Evolutionary conservation across 805 yeast species (phyloP).

Genomic region (Lachancea kluyveri): DNA sequence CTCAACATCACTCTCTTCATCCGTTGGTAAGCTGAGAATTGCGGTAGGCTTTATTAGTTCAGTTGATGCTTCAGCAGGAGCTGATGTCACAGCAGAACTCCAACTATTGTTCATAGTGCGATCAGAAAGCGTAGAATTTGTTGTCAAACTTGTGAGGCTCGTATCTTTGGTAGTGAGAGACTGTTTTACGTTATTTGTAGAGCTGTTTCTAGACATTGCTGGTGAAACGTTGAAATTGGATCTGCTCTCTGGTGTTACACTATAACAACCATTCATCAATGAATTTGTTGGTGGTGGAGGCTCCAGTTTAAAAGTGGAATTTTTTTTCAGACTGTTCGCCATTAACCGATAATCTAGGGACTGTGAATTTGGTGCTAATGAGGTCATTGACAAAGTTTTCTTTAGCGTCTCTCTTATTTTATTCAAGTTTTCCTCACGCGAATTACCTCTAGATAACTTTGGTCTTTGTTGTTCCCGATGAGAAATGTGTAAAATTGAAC

Average conservation of each 20-base stretch:
- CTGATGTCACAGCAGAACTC: too few species aligned
- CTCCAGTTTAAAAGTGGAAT: slow-evolving; percentile 27
- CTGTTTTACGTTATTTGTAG: slow-evolving; percentile 7
- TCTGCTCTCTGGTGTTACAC: slow-evolving; percentile 27
- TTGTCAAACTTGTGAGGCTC: slow-evolving; percentile 2
- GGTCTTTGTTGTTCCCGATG: slow-evolving; percentile 1
- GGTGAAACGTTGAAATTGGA: slow-evolving; percentile 28
- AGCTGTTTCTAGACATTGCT: slow-evolving; percentile 18
- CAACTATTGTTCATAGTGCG: too few species aligned
- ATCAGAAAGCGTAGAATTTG: neutral
- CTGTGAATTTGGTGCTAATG: slow-evolving; percentile 1
- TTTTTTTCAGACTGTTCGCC: slow-evolving; percentile 5
- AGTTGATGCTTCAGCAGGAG: neutral
- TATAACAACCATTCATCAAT: slow-evolving; percentile 29
- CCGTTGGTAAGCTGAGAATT: neutral
- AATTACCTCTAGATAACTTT: slow-evolving; percentile 1
- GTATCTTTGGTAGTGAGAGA: neutral
- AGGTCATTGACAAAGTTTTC: slow-evolving; percentile 21
- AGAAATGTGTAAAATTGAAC: slow-evolving; percentile 1
- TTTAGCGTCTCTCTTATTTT: slow-evolving; percentile 21
- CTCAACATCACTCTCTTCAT: neutral
- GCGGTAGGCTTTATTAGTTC: neutral
- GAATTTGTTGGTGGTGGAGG: slow-evolving; percentile 26
- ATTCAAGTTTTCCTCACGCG: slow-evolving; percentile 13
- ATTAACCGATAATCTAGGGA: too few species aligned